Base-by-base conservation (phyloP, 495 filamentous ascomycete species). In the Podospora tetraspora region DNA sequence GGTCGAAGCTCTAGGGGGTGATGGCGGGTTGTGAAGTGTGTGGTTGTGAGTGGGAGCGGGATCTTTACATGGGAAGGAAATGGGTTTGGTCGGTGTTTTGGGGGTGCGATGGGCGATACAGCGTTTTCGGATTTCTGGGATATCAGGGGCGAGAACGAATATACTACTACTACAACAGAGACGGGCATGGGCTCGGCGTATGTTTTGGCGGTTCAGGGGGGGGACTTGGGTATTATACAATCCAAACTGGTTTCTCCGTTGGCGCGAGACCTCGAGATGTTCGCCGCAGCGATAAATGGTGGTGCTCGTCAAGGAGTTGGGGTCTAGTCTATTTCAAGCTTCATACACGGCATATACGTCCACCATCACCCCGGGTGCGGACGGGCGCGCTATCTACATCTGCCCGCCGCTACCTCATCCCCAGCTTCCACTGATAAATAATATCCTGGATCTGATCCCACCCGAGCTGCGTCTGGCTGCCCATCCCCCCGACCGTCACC, bases 361-460 rank as follows among this genome's bases (percentile, higher is more conserved):
- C 11, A 19, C 43, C 43, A n/a, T n/a, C n/a, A n/a, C 43, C 43
- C 16, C 43, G 16, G 13, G 37, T 13, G 11, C 11, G 43, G 19
- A 52, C 43, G 43, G 19, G 43, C 34, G 43, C 34, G 7, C 7
- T 52, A n/a, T 52, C 37, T 6, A 27, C 27, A 27, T 27, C 27
- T 27, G 24, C 27, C 27, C 27, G 27, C 27, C 3, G 27, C 27
- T 13, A 21, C 30, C 27, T 76, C 71, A 56, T 87, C 52, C 94
- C 94, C 70, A 97, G 77, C 71, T 92, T 89, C 93, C 93, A 97
- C 72, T 85, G 82, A 52, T 86, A 85, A 73, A 97, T 94, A 63
- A 88, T 83, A 67, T 92, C 89, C 80, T 97, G 92, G 37, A 97
- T 93, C 77, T 94, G 91, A 32, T 86, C 88, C 94, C 94, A 97